A percentile compares a stretch with the other conserved stretches of the same genome.
phyloP scores from a whole-genome alignment of 305 asterid species.

The Solanum aculeatissimum region DNA sequence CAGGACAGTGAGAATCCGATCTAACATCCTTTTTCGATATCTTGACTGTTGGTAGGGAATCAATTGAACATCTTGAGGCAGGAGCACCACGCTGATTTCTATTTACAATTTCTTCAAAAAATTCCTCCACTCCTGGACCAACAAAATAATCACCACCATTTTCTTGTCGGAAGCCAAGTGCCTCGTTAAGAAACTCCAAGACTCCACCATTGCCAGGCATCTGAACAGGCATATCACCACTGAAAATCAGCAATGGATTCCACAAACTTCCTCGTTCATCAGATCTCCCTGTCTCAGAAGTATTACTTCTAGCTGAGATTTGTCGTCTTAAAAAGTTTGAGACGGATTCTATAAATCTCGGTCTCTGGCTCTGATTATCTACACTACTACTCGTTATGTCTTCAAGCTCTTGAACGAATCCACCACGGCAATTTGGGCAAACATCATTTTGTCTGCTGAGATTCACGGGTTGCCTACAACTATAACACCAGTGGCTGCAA shows the following conservation, averaged over 20 bases:
- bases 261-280: slow-evolving; percentile 31
- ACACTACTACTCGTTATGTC: slow-evolving; percentile 26
- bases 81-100: slow-evolving; percentile 50
- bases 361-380: slow-evolving; percentile 41
- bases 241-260: slow-evolving; percentile 62
- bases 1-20: slow-evolving; percentile 62
- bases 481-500: slow-evolving; percentile 73
- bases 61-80: slow-evolving; percentile 56
- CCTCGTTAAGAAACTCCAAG: slow-evolving; percentile 55
- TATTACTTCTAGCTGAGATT: slow-evolving; percentile 22
- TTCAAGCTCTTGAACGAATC: slow-evolving; percentile 65
- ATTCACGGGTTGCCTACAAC: slow-evolving; percentile 54
- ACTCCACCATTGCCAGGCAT: slow-evolving; percentile 60
- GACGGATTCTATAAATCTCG: slow-evolving; percentile 47
- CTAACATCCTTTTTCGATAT: slow-evolving; percentile 65
- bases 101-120: slow-evolving; percentile 34
- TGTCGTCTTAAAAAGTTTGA: slow-evolving; percentile 59
- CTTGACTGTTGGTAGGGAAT: slow-evolving; percentile 53
- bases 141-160: slow-evolving; percentile 61
- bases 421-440: slow-evolving; percentile 52
- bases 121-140: slow-evolving; percentile 76
- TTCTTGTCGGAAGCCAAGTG: slow-evolving; percentile 56
- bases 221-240: slow-evolving; percentile 63
- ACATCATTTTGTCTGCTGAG: slow-evolving; percentile 21
- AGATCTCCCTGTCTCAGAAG: slow-evolving; percentile 19